Evolutionary conservation across 495 filamentous ascomycete species (phyloP).

Genomic region (Penicillium fimorum): DNA sequence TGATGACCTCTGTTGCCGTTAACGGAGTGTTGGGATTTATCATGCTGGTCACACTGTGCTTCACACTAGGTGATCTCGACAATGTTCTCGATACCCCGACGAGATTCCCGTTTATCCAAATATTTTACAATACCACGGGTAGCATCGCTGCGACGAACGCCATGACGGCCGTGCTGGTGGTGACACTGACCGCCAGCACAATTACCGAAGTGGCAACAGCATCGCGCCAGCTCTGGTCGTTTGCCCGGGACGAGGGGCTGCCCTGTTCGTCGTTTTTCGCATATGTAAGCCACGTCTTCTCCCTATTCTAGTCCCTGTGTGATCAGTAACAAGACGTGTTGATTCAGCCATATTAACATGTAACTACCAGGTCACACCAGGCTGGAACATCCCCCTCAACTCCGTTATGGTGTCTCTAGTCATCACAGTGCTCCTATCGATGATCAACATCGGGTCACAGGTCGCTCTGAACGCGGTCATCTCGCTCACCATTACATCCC

Average conservation of each 20-base stretch:
- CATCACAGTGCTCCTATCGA: slow-evolving; percentile 46
- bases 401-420: slow-evolving; percentile 47
- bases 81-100: slow-evolving; percentile 37
- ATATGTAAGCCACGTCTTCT: slow-evolving; percentile 36
- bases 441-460: slow-evolving; percentile 54
- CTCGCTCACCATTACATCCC: slow-evolving; percentile 43
- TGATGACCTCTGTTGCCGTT: slow-evolving; percentile 48
- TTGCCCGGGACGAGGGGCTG: slow-evolving; percentile 55
- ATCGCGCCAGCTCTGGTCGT: slow-evolving; percentile 58
- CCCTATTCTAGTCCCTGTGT: neutral
- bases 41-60: slow-evolving; percentile 53
- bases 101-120: slow-evolving; percentile 53
- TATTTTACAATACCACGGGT: slow-evolving; percentile 51
- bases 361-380: slow-evolving; percentile 41
- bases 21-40: slow-evolving; percentile 53
- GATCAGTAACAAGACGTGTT: neutral
- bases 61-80: slow-evolving; percentile 52
- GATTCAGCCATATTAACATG: neutral
- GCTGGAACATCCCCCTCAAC: slow-evolving; percentile 53
- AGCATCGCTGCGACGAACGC: slow-evolving; percentile 45
- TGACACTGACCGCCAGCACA: slow-evolving; percentile 48
- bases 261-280: slow-evolving; percentile 54
- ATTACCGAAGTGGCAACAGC: slow-evolving; percentile 56
- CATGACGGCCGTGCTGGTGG: slow-evolving; percentile 50
- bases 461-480: slow-evolving; percentile 49